These are phyloP conservation scores for Ogataea degrootiae DNA, from an alignment of 805 yeast species.

Conservation along the genomic window DNA sequence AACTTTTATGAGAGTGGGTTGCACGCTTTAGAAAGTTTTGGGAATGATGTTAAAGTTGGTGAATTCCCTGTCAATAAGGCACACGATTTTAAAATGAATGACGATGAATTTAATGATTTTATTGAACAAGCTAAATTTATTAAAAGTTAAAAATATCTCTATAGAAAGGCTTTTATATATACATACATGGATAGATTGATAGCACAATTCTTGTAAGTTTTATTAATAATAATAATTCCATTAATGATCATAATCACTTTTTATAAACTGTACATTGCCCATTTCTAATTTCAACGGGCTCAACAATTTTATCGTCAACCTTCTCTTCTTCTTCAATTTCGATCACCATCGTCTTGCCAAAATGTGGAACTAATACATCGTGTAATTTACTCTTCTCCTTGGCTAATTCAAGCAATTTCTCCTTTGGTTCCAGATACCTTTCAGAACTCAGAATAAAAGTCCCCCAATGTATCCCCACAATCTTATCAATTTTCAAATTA, in stretches of 20 bases:
- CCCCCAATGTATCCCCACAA: constrained; percentile 95
- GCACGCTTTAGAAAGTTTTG: constrained; percentile 49
- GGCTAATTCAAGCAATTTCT: constrained; percentile 49
- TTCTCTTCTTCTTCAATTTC: constrained; percentile 28
- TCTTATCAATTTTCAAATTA: constrained; percentile 53
- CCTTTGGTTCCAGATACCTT: constrained; percentile 79
- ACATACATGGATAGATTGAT: neutral
- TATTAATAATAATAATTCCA: neutral
- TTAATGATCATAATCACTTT: constrained; percentile 1
- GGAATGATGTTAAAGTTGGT: constrained; percentile 49
- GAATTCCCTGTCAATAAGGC: constrained; percentile 55
- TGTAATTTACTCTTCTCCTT: constrained; percentile 30
- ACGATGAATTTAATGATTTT: constrained; percentile 51
- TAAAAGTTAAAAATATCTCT: constrained; percentile 1
- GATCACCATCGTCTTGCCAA: constrained; percentile 67
- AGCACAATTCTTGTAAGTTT: too few species aligned
- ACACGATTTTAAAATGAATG: constrained; percentile 69
- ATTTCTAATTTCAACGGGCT: constrained; percentile 8
- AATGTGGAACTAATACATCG: constrained; percentile 59
- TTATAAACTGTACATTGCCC: constrained; percentile 14
- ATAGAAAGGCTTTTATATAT: neutral
- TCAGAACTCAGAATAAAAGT: constrained; percentile 89
- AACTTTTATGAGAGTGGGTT: constrained; percentile 45
- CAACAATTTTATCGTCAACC: constrained; percentile 8
- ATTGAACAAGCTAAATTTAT: constrained; percentile 21